Conservation (phyloP, 768 basidiomycete genomes). For the Gyrodon lividus region DNA sequence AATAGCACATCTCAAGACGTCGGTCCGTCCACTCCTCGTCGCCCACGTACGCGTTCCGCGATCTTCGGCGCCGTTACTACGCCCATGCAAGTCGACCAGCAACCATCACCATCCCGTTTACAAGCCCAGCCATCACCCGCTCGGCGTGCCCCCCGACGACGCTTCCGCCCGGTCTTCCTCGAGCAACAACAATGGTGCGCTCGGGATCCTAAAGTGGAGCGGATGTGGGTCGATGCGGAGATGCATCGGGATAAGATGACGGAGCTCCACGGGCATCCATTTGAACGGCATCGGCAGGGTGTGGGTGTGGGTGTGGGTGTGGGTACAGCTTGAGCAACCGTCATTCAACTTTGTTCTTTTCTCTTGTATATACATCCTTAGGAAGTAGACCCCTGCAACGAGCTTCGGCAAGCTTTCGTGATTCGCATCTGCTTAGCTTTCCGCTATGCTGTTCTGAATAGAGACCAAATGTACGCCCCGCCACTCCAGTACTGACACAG, state of each 20-base stretch:
- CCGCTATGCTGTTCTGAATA: too few species aligned
- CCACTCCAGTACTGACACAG: too few species aligned
- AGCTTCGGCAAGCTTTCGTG: too few species aligned
- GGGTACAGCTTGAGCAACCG: not conserved
- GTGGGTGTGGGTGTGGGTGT: not conserved
- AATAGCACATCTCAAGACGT: not conserved
- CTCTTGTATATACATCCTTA: too few species aligned
- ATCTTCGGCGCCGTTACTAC: not conserved
- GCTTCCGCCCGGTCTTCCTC: slow-evolving; percentile 49
- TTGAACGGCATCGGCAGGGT: not conserved
- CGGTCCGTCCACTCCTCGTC: slow-evolving; percentile 27
- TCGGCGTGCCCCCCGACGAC: slow-evolving; percentile 27
- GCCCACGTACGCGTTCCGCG: slow-evolving; percentile 15
- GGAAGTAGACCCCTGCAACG: too few species aligned
- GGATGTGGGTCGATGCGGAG: slow-evolving; percentile 24
- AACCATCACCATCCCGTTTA: slow-evolving; percentile 20
- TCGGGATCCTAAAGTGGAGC: slow-evolving; percentile 37
- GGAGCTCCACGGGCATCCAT: slow-evolving; percentile 12
- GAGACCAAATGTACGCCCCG: too few species aligned
- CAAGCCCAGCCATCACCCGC: slow-evolving; percentile 12
- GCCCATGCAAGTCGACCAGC: slow-evolving; percentile 19
- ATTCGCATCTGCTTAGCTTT: too few species aligned
- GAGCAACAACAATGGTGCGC: slow-evolving; percentile 50
- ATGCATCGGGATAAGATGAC: slow-evolving; percentile 15
- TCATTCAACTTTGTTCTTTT: too few species aligned